Evolutionary conservation across 352 stramenopile genomes (phyloP).

Genomic region (Pythium utonaiense): DNA sequence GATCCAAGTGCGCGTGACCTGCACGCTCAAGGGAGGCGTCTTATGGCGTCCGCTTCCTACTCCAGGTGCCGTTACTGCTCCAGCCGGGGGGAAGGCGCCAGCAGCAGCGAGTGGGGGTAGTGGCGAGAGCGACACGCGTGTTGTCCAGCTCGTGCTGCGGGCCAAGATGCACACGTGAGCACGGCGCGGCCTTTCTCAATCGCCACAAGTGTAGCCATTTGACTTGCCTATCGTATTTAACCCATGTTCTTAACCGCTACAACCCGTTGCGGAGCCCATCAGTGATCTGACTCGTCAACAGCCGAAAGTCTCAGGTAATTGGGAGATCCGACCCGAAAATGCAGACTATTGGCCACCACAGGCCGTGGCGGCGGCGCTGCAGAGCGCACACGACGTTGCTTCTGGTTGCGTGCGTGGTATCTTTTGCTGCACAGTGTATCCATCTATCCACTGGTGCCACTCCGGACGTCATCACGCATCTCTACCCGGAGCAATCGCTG

Average conservation of each 20-base stretch:
- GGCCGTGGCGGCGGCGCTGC: slow-evolving; percentile 3
- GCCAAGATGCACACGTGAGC: slow-evolving; percentile 21
- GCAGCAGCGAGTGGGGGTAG: not conserved
- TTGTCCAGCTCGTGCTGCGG: slow-evolving; percentile 21
- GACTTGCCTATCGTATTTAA: slow-evolving; percentile 15
- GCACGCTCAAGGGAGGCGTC: slow-evolving; percentile 22
- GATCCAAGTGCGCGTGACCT: slow-evolving; percentile 29
- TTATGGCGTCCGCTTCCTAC: slow-evolving; percentile 20
- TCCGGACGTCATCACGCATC: slow-evolving; percentile 13
- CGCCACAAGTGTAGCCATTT: slow-evolving; percentile 19
- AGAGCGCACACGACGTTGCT: not conserved
- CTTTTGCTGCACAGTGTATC: slow-evolving; percentile 7
- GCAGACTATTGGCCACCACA: not conserved
- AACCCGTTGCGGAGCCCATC: not conserved
- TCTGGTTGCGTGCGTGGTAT: slow-evolving; percentile 5
- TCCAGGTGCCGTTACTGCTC: not conserved
- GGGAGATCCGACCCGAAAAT: not conserved
- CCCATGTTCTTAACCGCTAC: slow-evolving; percentile 7
- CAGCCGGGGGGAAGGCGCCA: not conserved
- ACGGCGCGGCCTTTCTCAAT: not conserved
- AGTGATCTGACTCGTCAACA: not conserved
- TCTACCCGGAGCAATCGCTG: slow-evolving; percentile 45
- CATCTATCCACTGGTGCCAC: slow-evolving; percentile 6
- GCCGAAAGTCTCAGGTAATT: no score
- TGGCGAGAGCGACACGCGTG: slow-evolving; percentile 18